phyloP scores from a whole-genome alignment of 306 rosid genomes.

The Mimosa pudica region DNA sequence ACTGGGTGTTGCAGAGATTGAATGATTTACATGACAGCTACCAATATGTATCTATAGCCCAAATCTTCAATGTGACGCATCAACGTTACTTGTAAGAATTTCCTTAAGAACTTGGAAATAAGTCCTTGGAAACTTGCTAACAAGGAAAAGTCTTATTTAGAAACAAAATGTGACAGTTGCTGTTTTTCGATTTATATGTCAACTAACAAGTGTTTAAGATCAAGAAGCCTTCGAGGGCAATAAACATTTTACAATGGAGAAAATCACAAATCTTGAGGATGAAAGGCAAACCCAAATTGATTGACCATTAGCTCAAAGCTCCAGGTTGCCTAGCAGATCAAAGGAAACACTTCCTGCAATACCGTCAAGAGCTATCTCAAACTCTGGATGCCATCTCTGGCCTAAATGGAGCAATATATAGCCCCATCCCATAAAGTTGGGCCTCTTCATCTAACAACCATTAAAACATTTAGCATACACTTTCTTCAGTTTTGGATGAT shows the following conservation, averaged over 20 bases:
- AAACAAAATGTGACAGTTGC: not conserved
- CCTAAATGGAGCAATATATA: not conserved
- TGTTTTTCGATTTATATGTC: not conserved
- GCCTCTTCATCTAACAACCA: conserved; percentile 3
- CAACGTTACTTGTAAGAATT: not conserved
- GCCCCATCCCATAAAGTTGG: not conserved
- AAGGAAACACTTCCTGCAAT: conserved; percentile 13
- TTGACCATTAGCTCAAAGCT: not conserved
- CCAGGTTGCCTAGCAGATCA: not conserved
- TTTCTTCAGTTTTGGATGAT: not conserved
- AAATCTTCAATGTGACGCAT: not conserved
- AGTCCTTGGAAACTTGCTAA: not conserved
- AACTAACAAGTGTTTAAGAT: not conserved
- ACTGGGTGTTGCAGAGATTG: not conserved
- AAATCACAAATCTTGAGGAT: not conserved
- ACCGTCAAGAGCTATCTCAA: conserved; percentile 10
- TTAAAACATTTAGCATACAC: not conserved
- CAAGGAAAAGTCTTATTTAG: not conserved
- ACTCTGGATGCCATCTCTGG: not conserved
- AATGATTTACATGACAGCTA: not conserved
- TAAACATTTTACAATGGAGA: not conserved
- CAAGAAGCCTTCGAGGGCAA: not conserved
- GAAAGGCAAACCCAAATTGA: conserved; percentile 2
- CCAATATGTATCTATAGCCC: not conserved
- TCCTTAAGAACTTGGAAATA: not conserved